Conservation (phyloP, 148 eudicot genomes). For the Diospyros kaki region DNA sequence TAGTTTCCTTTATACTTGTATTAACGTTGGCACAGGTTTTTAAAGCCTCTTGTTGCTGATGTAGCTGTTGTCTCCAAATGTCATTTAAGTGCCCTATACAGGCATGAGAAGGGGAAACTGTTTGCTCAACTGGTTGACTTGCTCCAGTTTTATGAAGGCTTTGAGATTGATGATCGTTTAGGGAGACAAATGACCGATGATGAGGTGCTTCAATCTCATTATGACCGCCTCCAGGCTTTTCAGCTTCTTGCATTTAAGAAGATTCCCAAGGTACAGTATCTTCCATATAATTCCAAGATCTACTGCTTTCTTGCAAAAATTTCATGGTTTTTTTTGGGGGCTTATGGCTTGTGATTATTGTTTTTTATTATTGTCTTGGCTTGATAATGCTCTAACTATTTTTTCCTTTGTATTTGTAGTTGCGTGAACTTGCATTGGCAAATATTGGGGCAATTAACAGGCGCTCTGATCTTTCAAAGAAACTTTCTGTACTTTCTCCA, state of each 20-base stretch:
- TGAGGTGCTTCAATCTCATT: conserved; percentile 92
- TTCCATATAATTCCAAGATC: neutral
- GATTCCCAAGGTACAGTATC: conserved; percentile 67
- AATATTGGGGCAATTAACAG: conserved; percentile 78
- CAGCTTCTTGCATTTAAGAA: conserved; percentile 86
- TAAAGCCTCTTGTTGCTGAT: conserved; percentile 94
- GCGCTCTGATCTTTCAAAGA: conserved; percentile 88
- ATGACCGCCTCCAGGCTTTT: conserved; percentile 87
- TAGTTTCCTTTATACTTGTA: neutral
- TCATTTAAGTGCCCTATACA: conserved; percentile 85
- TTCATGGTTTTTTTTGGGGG: too few relatives aligned
- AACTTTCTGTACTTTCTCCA: conserved; percentile 70
- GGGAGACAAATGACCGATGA: conserved; percentile 94
- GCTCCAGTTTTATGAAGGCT: conserved; percentile 89
- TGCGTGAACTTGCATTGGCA: conserved; percentile 86
- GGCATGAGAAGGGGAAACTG: conserved; percentile 81
- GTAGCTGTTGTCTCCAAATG: conserved; percentile 94
- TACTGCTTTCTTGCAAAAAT: neutral
- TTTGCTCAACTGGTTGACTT: conserved; percentile 95
- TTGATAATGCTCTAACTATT: neutral
- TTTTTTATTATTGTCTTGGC: neutral
- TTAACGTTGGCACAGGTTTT: conserved; percentile 36
- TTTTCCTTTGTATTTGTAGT: conserved; percentile 32
- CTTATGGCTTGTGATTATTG: neutral
- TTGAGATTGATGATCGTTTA: conserved; percentile 81